A percentile compares a stretch with the other conserved stretches of the same genome.
phyloP scores from a whole-genome alignment of 2,329 filamentous ascomycete genomes.

The Grosmannia huntii region DNA sequence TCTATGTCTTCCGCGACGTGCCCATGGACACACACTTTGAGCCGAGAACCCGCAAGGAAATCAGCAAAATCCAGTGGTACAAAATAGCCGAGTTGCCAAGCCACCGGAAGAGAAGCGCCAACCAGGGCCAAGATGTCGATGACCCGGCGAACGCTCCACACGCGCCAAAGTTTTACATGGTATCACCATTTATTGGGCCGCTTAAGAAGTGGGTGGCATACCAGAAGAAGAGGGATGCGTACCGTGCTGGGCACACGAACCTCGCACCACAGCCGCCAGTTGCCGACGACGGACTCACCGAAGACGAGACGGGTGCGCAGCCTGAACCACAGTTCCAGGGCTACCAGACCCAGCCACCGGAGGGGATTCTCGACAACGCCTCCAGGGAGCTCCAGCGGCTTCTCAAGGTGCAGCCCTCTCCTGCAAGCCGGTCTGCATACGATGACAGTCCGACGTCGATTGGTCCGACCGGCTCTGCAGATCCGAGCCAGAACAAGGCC shows the following conservation, averaged over 20 bases:
- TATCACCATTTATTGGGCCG: slow-evolving; percentile 77
- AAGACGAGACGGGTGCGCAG: slow-evolving; percentile 44
- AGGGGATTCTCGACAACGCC: slow-evolving; percentile 37
- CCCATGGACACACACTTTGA: slow-evolving; percentile 80
- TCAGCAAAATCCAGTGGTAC: slow-evolving; percentile 95
- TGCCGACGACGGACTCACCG: slow-evolving; percentile 44
- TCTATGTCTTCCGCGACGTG: slow-evolving; percentile 85
- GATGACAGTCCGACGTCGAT: not conserved
- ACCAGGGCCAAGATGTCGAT: slow-evolving; percentile 32
- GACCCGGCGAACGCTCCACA: slow-evolving; percentile 43
- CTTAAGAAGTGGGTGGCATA: slow-evolving; percentile 85
- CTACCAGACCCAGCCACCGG: slow-evolving; percentile 21
- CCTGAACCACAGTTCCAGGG: slow-evolving; percentile 20
- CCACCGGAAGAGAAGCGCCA: slow-evolving; percentile 53
- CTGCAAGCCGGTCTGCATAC: not conserved
- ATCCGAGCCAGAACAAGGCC: slow-evolving; percentile 28
- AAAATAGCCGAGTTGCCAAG: slow-evolving; percentile 78
- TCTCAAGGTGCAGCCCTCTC: slow-evolving; percentile 38
- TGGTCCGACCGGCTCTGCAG: not conserved
- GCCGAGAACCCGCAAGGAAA: slow-evolving; percentile 88
- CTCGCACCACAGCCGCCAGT: slow-evolving; percentile 25
- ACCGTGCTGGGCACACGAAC: slow-evolving; percentile 27
- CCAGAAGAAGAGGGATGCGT: slow-evolving; percentile 61
- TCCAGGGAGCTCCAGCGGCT: slow-evolving; percentile 40
- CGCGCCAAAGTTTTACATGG: slow-evolving; percentile 93